Evolutionary conservation across 148 eudicot species (phyloP).

Genomic region (Fallopia convolvulus): DNA sequence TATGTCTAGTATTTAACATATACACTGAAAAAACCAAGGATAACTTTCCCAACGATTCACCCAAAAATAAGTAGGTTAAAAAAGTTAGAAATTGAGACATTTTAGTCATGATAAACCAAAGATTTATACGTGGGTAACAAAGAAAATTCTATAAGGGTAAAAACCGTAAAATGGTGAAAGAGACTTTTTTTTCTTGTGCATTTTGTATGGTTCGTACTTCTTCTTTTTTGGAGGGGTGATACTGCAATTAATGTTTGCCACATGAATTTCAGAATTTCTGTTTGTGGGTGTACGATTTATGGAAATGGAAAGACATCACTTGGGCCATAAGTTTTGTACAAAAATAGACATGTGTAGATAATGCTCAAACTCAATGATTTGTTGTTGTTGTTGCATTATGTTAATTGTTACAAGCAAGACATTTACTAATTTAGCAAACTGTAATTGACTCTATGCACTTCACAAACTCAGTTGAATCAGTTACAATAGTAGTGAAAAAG

Average conservation of each 20-base stretch:
- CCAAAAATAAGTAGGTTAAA: not conserved
- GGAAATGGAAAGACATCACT: not conserved
- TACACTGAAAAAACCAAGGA: no score
- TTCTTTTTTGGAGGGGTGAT: no score
- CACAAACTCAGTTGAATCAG: not conserved
- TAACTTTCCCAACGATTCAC: not conserved
- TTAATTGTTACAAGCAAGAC: not conserved
- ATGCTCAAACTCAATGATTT: not conserved
- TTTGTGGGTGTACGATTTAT: no score
- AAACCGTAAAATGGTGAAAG: not conserved
- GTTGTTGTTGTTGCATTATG: not conserved
- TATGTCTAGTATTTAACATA: no score
- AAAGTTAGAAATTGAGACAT: no score
- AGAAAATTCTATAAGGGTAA: not conserved
- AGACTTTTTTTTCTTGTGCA: not conserved
- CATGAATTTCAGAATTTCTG: no score
- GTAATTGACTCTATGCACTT: not conserved
- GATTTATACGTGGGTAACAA: not conserved
- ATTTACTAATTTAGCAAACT: not conserved
- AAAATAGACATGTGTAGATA: not conserved
- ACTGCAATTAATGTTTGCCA: no score
- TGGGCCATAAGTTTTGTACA: constrained; percentile 5
- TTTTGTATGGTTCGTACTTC: no score
- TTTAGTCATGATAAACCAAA: not conserved
- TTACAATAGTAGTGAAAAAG: not conserved